Evolutionary conservation across 164 flowering plant genomes (phyloP).

Genomic region (Cinnamomum chago): DNA sequence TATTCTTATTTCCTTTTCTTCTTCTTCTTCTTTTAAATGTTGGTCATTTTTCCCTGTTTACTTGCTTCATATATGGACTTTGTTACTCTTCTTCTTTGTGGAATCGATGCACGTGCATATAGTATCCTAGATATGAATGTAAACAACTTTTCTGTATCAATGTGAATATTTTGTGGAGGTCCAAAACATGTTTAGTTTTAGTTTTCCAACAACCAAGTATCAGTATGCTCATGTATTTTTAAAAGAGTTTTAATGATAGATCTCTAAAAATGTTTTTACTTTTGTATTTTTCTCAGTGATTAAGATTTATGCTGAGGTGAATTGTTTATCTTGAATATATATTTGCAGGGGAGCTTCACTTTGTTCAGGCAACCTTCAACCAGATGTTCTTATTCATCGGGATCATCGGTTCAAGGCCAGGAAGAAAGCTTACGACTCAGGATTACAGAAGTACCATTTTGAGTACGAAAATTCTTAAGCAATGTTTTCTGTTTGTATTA

Average conservation of each 20-base stretch:
- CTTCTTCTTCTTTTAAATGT: too few relatives aligned
- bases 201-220: neutral
- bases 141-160: neutral
- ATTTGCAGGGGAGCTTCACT: slow-evolving; percentile 68
- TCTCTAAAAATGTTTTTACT: neutral
- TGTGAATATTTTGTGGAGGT: neutral
- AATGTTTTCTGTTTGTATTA: too few relatives aligned
- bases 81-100: too few relatives aligned
- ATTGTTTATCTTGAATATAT: neutral
- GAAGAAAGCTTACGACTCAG: slow-evolving; percentile 52
- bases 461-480: slow-evolving; percentile 40
- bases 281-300: neutral
- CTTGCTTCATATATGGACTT: too few relatives aligned
- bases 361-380: slow-evolving; percentile 75
- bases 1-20: too few relatives aligned
- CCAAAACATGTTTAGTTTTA: neutral
- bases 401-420: slow-evolving; percentile 41
- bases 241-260: neutral
- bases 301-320: neutral
- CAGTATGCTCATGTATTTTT: neutral
- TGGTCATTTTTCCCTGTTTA: too few relatives aligned
- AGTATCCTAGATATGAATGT: too few relatives aligned
- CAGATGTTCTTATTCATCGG: slow-evolving; percentile 49
- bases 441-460: slow-evolving; percentile 63
- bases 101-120: too few relatives aligned